Conservation (phyloP, 192 early-diverging fungal genomes). For the Backusella tarrabulga region DNA sequence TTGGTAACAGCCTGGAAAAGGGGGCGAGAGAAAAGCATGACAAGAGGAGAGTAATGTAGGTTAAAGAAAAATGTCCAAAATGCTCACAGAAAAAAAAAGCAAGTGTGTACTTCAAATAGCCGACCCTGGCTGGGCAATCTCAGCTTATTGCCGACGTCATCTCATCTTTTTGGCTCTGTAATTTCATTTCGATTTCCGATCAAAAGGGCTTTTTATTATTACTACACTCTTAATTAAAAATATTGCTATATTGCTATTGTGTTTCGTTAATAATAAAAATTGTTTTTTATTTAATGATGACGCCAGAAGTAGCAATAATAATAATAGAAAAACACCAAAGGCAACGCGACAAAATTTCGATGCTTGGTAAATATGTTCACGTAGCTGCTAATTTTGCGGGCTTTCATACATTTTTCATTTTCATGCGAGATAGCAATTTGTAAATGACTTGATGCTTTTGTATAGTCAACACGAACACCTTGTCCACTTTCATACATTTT, state of each 20-base stretch:
- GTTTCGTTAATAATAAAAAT: too few species aligned
- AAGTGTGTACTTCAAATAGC: background rate
- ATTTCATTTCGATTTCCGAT: background rate
- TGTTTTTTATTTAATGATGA: background rate
- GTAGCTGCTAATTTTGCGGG: background rate
- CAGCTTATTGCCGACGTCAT: constrained; percentile 3
- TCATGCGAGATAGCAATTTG: background rate
- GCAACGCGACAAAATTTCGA: background rate
- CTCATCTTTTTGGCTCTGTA: background rate
- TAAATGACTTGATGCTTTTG: background rate
- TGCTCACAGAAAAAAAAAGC: background rate
- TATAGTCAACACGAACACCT: background rate
- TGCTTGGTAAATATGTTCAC: background rate
- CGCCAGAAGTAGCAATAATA: background rate
- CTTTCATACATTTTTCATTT: background rate
- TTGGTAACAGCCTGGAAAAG: constrained; percentile 37
- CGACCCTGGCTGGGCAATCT: background rate
- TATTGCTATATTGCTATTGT: too few species aligned
- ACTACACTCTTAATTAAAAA: too few species aligned
- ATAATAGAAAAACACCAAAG: background rate
- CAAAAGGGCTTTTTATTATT: too few species aligned
- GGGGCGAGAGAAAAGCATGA: constrained; percentile 34
- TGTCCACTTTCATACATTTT: background rate
- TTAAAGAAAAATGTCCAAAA: constrained; percentile 9
- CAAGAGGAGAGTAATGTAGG: background rate